Evolutionary conservation across 768 basidiomycete genomes (phyloP).

Genomic region (Termitomyces bulborhizus): DNA sequence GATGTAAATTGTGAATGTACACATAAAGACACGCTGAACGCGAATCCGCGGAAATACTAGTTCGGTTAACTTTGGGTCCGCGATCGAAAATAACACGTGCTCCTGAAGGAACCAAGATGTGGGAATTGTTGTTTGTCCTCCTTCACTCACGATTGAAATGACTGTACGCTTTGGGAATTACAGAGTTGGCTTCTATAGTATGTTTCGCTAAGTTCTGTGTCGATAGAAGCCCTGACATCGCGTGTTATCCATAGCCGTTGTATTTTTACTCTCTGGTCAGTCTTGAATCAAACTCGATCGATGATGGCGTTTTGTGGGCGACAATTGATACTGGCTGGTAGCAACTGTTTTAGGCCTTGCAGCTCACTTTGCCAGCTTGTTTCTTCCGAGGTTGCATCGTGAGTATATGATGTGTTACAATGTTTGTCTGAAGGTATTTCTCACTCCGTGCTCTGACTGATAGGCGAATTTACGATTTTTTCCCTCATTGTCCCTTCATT

Average conservation of each 20-base stretch:
- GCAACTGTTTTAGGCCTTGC: slow-evolving; percentile 61
- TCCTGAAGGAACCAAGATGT: background rate
- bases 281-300: background rate
- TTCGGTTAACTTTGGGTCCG: background rate
- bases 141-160: slow-evolving; percentile 28
- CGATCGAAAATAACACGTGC: slow-evolving; percentile 5
- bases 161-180: slow-evolving; percentile 56
- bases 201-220: slow-evolving; percentile 12
- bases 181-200: slow-evolving; percentile 47
- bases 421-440: background rate
- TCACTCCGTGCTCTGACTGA: background rate
- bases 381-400: slow-evolving; percentile 65
- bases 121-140: background rate
- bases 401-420: slow-evolving; percentile 17
- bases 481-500: slow-evolving; percentile 57
- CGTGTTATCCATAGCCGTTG: slow-evolving; percentile 24
- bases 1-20: background rate
- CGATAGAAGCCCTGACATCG: background rate
- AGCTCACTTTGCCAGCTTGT: slow-evolving; percentile 59
- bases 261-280: slow-evolving; percentile 40
- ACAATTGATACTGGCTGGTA: slow-evolving; percentile 13
- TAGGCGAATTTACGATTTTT: slow-evolving; percentile 71
- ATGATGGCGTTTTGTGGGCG: background rate
- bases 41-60: no score
- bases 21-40: no score